A percentile compares a stretch with the other conserved stretches of the same genome.
phyloP scores from a whole-genome alignment of 768 basidiomycete genomes.

The Pisolithus sp. region DNA sequence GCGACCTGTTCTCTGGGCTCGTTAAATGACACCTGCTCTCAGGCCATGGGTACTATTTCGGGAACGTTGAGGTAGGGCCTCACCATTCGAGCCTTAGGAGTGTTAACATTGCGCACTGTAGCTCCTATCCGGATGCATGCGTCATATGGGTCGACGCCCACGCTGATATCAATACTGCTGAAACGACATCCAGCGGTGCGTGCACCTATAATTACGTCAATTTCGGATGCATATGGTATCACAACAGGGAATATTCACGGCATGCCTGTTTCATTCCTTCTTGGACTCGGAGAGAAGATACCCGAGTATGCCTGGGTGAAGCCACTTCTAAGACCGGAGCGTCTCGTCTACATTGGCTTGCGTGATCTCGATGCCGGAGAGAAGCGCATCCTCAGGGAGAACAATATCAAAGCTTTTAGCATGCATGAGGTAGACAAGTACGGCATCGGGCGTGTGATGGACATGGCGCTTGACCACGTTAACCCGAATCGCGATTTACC shows the following conservation, averaged over 20 bases:
- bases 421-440: slow-evolving; percentile 89
- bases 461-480: slow-evolving; percentile 93
- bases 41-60: slow-evolving; percentile 91
- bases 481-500: slow-evolving; percentile 79
- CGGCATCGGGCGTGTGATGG: slow-evolving; percentile 90
- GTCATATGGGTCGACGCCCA: slow-evolving; percentile 98
- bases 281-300: slow-evolving; percentile 39
- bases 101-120: slow-evolving; percentile 21
- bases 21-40: slow-evolving; percentile 1
- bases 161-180: slow-evolving; percentile 90
- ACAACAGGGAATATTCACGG: slow-evolving; percentile 87
- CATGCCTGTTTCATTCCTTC: slow-evolving; percentile 93
- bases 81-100: not conserved
- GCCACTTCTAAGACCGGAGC: slow-evolving; percentile 59
- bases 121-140: slow-evolving; percentile 71
- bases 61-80: slow-evolving; percentile 69
- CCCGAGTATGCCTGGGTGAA: slow-evolving; percentile 54
- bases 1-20: not conserved
- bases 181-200: slow-evolving; percentile 70
- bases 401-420: slow-evolving; percentile 78
- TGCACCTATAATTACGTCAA: not conserved
- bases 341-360: slow-evolving; percentile 94
- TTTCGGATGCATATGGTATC: slow-evolving; percentile 1
- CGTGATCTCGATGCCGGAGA: slow-evolving; percentile 89
- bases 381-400: slow-evolving; percentile 75